Evolutionary conservation across 2,329 filamentous ascomycete species (phyloP).

Genomic region (Penicillium aurantiogriseum): DNA sequence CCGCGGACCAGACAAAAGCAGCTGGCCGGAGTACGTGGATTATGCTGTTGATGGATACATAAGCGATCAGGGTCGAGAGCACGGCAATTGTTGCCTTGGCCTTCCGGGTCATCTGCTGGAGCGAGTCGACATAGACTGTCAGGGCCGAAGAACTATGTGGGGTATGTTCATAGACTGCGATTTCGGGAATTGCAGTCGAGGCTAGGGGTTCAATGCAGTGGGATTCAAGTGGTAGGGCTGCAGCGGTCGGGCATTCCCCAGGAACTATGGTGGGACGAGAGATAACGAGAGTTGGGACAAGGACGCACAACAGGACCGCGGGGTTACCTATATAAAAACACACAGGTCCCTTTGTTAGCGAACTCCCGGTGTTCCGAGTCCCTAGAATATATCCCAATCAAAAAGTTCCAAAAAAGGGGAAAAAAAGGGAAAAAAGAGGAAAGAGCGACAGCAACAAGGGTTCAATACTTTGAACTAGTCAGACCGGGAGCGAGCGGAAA

Average conservation of each 20-base stretch:
- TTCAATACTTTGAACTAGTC: constrained; percentile 13
- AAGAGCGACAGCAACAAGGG: background rate
- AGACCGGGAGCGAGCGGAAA: constrained; percentile 31
- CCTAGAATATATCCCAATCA: constrained; percentile 1
- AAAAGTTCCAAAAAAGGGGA: background rate
- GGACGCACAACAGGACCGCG: constrained; percentile 12
- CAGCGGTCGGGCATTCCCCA: constrained; percentile 14
- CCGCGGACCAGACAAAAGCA: constrained; percentile 59
- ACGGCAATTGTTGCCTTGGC: constrained; percentile 41
- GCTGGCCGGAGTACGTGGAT: constrained; percentile 61
- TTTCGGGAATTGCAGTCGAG: constrained; percentile 8
- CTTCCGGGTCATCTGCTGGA: constrained; percentile 43
- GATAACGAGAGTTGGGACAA: constrained; percentile 12
- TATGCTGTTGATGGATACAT: constrained; percentile 48
- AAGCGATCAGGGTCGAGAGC: constrained; percentile 43
- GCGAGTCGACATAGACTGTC: constrained; percentile 20
- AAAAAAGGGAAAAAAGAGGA: background rate
- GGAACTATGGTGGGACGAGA: constrained; percentile 20
- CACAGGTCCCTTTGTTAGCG: background rate
- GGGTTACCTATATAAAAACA: constrained; percentile 15
- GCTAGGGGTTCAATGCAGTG: constrained; percentile 18
- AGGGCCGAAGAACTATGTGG: constrained; percentile 5
- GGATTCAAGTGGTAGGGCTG: constrained; percentile 9
- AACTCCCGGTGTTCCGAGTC: constrained; percentile 10
- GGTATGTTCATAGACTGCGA: constrained; percentile 16